Evolutionary conservation across 129 eudicot genomes (phyloP), one percentile per base, ranked within the genome.

Genomic region (Helianthus tuberosus): DNA sequence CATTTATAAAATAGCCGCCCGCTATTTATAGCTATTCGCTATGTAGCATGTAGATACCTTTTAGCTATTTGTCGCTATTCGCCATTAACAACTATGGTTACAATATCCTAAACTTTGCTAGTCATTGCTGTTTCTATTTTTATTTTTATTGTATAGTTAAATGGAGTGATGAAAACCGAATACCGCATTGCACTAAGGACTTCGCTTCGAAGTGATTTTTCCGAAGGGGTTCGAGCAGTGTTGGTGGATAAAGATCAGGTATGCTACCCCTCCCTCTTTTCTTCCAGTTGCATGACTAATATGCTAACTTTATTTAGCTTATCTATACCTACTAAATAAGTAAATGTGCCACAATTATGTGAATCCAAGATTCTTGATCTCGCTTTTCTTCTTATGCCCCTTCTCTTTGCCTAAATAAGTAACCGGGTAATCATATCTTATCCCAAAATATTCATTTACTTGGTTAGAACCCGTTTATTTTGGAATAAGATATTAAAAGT

Each of bases 201-300:
- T 20, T 59, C 90, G 20, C 89, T 78, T 47, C 86, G 95, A 62
- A 75, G 61, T 80, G 98, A 93, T 83, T 93, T 93, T 74, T 68
- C 86, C 3, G 98, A 89, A 86, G 98, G 98, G 66, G 96, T 93
- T 66, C 87, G 98, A 16, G 96, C 98, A 17, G 87, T 93, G 54
- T 76, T 89, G 81, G 92, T 93, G 54, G 98, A 89, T 84, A 93
- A 89, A 84, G 98, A 93, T 84, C 98, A 93, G 96, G 98, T 92
- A 48, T 64, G 83, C 62, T 63, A 49, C 60, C 64, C 15, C 14
- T 39, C 46, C 46, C 46, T 39, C 46, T 27, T 0, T 27, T 1
- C 32, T 27, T 27, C 32, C 32, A 27, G 7, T 50, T 50, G n/a
- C 52, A 48, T 48, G 11, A 48, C 52, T 13, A 13, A 15, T 20